phyloP scores from a whole-genome alignment of 2,329 filamentous ascomycete species.

The Aspergillus tubingensis region DNA sequence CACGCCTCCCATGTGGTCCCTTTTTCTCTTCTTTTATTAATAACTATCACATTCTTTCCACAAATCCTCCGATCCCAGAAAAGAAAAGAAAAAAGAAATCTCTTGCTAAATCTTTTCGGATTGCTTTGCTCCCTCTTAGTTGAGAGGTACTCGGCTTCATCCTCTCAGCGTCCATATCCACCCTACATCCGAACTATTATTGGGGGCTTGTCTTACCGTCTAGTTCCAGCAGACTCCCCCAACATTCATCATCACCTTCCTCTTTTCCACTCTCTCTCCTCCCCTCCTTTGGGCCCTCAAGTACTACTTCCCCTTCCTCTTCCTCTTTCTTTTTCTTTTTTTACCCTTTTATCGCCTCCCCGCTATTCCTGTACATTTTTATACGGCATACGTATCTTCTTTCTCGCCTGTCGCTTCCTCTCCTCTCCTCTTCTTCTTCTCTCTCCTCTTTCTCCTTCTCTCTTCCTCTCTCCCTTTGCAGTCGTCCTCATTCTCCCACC shows the following conservation, averaged over 20 bases:
- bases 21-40: conserved; percentile 20
- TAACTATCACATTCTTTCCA: conserved; percentile 20
- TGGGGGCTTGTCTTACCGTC: conserved; percentile 18
- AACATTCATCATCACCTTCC: conserved; percentile 12
- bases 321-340: conserved; percentile 12
- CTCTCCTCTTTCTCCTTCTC: conserved; percentile 19
- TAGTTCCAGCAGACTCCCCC: conserved; percentile 10
- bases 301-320: conserved; percentile 11
- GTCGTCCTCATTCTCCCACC: neutral
- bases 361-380: conserved; percentile 16
- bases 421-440: conserved; percentile 6
- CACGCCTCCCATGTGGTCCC: conserved; percentile 21
- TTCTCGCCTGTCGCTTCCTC: neutral
- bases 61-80: conserved; percentile 15
- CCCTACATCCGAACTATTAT: conserved; percentile 15
- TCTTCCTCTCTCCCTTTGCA: conserved; percentile 14
- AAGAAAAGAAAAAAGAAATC: neutral
- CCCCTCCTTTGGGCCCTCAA: conserved; percentile 21
- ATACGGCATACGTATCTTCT: conserved; percentile 9
- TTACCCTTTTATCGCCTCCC: conserved; percentile 24
- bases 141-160: neutral
- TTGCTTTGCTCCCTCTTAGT: neutral
- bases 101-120: conserved; percentile 4
- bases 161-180: conserved; percentile 9
- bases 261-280: conserved; percentile 16